Evolutionary conservation across 176 grass and related monocot genomes (phyloP).

Genomic region (Raddia distichophylla): DNA sequence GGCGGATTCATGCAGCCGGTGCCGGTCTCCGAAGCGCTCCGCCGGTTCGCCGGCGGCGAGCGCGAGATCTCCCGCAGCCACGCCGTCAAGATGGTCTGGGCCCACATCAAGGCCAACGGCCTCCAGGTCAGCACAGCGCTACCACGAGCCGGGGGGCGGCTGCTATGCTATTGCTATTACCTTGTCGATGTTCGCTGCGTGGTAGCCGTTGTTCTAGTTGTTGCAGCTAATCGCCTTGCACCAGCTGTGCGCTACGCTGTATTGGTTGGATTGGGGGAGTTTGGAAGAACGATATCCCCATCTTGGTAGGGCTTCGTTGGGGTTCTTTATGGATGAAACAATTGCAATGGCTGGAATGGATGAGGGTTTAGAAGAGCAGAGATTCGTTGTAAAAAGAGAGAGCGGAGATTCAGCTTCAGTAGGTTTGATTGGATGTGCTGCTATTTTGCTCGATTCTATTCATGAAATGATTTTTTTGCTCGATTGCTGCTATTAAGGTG

Average conservation of each 20-base stretch:
- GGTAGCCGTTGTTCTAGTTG: not conserved
- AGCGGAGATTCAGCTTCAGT: too few relatives aligned
- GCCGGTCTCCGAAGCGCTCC: conserved; percentile 58
- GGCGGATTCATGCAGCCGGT: conserved; percentile 55
- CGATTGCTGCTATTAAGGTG: not conserved
- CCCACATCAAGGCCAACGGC: conserved; percentile 70
- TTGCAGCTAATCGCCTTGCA: not conserved
- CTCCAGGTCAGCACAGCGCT: conserved; percentile 66
- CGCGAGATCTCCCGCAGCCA: conserved; percentile 62
- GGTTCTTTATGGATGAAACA: not conserved
- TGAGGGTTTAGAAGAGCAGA: not conserved
- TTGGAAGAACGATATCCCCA: not conserved
- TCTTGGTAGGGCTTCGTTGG: not conserved
- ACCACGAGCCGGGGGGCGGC: not conserved
- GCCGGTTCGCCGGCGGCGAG: conserved; percentile 66
- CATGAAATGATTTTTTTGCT: not conserved
- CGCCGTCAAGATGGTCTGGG: conserved; percentile 77
- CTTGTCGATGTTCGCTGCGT: not conserved
- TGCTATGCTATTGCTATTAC: not conserved
- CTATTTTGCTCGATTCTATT: not conserved
- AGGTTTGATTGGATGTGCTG: too few relatives aligned
- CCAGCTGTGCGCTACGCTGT: not conserved
- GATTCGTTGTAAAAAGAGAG: too few relatives aligned
- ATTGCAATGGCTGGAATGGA: not conserved
- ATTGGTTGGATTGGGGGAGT: conserved; percentile 1